Percentiles rank a stretch among this genome's conserved stretches.
Evolutionary conservation across 116 monocot genomes (phyloP).

Genomic region (Phalaenopsis hybrid): DNA sequence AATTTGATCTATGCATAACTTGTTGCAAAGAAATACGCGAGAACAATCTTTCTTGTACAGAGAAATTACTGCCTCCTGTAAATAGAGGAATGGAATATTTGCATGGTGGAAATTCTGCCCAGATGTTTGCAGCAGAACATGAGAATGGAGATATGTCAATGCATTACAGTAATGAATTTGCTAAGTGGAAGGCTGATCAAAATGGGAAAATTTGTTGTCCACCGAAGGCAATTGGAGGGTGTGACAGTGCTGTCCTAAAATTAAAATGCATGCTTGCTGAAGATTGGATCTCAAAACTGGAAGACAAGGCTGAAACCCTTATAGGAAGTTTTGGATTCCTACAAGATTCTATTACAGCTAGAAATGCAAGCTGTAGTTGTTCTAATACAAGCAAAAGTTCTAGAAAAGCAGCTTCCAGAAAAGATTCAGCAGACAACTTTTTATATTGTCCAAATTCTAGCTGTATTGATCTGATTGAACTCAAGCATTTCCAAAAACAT

Average conservation of each 20-base stretch:
- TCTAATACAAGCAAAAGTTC: slow-evolving; percentile 12
- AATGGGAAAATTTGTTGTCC: slow-evolving; percentile 18
- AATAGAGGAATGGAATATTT: slow-evolving; percentile 13
- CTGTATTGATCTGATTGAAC: slow-evolving; percentile 7
- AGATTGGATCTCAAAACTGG: slow-evolving; percentile 7
- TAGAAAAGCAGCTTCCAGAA: slow-evolving; percentile 24
- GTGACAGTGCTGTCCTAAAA: slow-evolving; percentile 10
- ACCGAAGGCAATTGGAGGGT: slow-evolving; percentile 17
- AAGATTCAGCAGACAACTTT: slow-evolving; percentile 15
- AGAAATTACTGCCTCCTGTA: background rate
- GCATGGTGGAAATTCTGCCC: slow-evolving; percentile 17
- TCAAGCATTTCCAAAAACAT: slow-evolving; percentile 23
- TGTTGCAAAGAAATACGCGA: slow-evolving; percentile 28
- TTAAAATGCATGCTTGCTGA: slow-evolving; percentile 16
- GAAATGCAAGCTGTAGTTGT: slow-evolving; percentile 10
- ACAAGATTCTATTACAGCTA: background rate
- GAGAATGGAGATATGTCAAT: background rate
- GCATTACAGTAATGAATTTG: background rate
- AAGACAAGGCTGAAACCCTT: slow-evolving; percentile 7
- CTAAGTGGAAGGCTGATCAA: slow-evolving; percentile 14
- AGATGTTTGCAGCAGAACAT: background rate
- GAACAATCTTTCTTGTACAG: slow-evolving; percentile 3
- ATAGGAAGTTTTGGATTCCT: background rate
- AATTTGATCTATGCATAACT: slow-evolving; percentile 21
- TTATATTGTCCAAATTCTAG: slow-evolving; percentile 21